Evolutionary conservation across 306 rosid species (phyloP).

Genomic region (Cucurbita argyrosperma): DNA sequence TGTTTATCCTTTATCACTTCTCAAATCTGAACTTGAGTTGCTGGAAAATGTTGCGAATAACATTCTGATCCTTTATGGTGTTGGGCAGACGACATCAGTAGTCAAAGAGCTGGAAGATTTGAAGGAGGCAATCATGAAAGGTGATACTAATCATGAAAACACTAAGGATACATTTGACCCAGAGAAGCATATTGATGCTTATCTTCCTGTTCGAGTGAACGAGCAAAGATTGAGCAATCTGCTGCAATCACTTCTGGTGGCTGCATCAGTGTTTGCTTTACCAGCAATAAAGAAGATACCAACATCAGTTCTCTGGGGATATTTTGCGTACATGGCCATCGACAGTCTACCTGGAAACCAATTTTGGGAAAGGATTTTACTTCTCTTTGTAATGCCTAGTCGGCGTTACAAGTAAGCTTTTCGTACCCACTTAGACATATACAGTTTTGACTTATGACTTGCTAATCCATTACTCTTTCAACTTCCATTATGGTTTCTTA

Average conservation of each 20-base stretch:
- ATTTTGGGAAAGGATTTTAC: slow-evolving; percentile 66
- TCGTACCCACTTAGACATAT: neutral
- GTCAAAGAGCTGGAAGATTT: slow-evolving; percentile 60
- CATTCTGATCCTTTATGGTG: slow-evolving; percentile 8
- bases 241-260: slow-evolving; percentile 62
- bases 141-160: slow-evolving; percentile 18
- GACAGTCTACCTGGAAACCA: slow-evolving; percentile 93
- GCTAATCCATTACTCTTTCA: neutral
- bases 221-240: slow-evolving; percentile 91
- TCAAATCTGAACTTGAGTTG: neutral
- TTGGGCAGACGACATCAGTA: slow-evolving; percentile 31
- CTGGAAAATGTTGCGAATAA: neutral
- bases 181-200: slow-evolving; percentile 58
- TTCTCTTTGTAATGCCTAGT: slow-evolving; percentile 51
- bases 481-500: neutral
- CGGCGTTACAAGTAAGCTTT: slow-evolving; percentile 58
- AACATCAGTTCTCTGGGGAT: slow-evolving; percentile 85
- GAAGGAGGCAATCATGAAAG: slow-evolving; percentile 54
- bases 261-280: slow-evolving; percentile 59
- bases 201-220: slow-evolving; percentile 66
- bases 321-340: slow-evolving; percentile 83
- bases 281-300: slow-evolving; percentile 64
- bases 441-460: neutral
- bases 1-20: neutral
- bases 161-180: slow-evolving; percentile 42